Percentiles rank a stretch among this genome's conserved stretches.
Conservation (phyloP, 169 alveolate species). For the Eimeria acervulina region DNA sequence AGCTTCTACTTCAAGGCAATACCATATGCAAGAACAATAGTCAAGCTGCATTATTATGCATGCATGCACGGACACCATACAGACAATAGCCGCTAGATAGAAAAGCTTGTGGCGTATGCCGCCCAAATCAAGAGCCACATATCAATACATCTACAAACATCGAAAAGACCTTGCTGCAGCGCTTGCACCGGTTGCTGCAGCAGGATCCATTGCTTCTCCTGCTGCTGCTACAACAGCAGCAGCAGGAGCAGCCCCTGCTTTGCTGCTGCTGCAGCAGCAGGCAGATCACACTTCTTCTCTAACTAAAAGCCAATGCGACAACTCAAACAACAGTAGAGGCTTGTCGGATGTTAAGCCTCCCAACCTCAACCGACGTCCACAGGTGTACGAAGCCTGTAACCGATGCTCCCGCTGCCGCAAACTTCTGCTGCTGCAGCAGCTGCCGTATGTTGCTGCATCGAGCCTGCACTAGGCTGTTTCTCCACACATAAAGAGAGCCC, state of each 20-base stretch:
- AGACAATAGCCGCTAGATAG: no score
- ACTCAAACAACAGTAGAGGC: neutral
- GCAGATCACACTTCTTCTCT: neutral
- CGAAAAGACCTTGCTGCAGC: neutral
- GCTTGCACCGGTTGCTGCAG: neutral
- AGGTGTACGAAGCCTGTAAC: no score
- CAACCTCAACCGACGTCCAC: no score
- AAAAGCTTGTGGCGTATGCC: no score
- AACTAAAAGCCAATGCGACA: neutral
- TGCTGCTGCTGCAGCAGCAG: neutral
- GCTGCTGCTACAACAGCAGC: no score
- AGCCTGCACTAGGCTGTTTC: neutral
- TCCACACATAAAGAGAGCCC: neutral
- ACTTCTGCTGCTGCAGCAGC: neutral
- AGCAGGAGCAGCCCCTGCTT: no score
- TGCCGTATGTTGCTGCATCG: neutral
- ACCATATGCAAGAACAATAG: no score
- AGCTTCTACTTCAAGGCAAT: no score
- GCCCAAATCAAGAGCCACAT: no score
- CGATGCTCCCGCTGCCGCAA: no score
- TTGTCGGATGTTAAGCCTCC: neutral
- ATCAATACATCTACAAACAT: neutral
- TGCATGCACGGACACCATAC: neutral
- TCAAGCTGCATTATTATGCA: no score
- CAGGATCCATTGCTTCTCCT: neutral